Evolutionary conservation across 2,329 filamentous ascomycete genomes (phyloP), one percentile per base, ranked within the genome.

Genomic region (Colletotrichum tropicale): DNA sequence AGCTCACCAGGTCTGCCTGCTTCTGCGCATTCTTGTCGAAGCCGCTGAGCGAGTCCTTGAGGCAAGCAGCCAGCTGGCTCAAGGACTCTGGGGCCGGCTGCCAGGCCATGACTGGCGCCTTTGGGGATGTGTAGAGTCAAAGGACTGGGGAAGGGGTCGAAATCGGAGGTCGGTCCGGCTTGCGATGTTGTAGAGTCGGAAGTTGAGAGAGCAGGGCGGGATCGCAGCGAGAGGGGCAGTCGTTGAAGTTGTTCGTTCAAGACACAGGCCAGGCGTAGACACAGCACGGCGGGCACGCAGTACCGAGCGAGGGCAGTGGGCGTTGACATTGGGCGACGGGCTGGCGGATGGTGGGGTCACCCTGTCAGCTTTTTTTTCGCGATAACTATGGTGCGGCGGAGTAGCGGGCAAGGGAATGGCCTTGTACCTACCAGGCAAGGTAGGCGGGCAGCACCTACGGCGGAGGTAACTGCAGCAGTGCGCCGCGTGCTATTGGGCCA

Each of bases 21-120:
- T 96, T 98, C 85, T 97, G 96, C 69, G 93, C 93, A 81, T 86
- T 89, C 83, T 93, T 93, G 86, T 98, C 92, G 83, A 94, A 93
- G 80, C 94, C 94, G 84, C 95, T 98, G 81, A 98, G 89, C 60
- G 97, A 98, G 88, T 98, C 96, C 87, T 93, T 95, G 82, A 99
- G 91, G 86, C 93, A 98, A 82, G 93, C 91, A 80, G 95, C 94
- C 79, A 99, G 92, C 90, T 98, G 96, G 89, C 91, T 91, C 89
- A 99, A 89, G 84, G 94, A 95, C 89, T 96, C 95, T 81, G 94
- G 92, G 82, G 94, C 90, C 77, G 97, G 97, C 88, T 98, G 95
- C 97, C 97, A 99, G 86, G 93, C 92, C 96, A 98, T 98, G 84
- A 82, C 86, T 82, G 81, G 76, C 76, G 78, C 78, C 80, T 78